Conservation (phyloP, 2,329 filamentous ascomycete species). For the Colletotrichum sp. region DNA sequence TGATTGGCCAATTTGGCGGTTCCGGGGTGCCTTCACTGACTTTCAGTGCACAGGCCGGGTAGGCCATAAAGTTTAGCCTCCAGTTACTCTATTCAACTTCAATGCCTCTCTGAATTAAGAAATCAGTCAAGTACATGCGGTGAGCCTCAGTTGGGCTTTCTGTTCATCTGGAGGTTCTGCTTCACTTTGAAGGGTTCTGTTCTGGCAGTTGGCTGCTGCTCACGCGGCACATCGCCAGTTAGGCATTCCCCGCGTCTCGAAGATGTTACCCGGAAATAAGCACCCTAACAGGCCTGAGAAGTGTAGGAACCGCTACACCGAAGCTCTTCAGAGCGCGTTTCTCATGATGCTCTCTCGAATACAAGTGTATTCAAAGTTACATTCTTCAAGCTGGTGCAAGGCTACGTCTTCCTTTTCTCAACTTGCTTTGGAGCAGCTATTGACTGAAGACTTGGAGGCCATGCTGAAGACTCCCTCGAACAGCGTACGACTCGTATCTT, state of each 20-base stretch:
- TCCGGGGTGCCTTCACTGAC: background rate
- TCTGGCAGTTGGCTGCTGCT: background rate
- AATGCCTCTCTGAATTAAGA: no score
- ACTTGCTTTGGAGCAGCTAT: background rate
- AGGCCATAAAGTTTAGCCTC: background rate
- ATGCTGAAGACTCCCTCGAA: accelerated
- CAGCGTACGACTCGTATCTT: background rate
- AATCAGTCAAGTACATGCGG: no score
- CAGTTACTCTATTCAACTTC: background rate
- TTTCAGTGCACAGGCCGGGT: background rate
- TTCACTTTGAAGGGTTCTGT: accelerated
- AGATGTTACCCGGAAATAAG: background rate
- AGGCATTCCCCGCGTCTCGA: background rate
- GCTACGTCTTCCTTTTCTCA: background rate
- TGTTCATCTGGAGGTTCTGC: accelerated
- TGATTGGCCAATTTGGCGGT: background rate
- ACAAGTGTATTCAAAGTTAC: background rate
- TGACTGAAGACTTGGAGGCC: background rate
- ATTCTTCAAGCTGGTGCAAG: background rate
- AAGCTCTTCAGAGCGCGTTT: background rate
- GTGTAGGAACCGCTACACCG: background rate
- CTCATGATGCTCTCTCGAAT: background rate
- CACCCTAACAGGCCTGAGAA: background rate
- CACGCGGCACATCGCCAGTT: accelerated
- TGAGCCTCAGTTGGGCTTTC: background rate